Percentiles rank a stretch among this genome's conserved stretches.
Conservation (phyloP, 768 basidiomycete genomes). For the Boletus pseudopeckii region DNA sequence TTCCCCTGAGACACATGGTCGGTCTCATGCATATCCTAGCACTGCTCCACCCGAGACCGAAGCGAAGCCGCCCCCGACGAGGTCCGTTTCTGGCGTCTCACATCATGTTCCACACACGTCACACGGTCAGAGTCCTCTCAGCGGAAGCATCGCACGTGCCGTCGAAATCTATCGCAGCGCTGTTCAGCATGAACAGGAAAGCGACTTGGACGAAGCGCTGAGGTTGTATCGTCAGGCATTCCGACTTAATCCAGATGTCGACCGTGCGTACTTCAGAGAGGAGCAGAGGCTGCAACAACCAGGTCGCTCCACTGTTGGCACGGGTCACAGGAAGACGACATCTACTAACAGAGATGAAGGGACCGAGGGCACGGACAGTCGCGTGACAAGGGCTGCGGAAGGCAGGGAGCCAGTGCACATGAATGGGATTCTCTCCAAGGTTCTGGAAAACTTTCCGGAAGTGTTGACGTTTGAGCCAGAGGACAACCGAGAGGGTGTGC, state of each 20-base stretch:
- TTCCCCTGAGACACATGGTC: constrained; percentile 8
- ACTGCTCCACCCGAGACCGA: neutral
- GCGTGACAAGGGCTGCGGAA: constrained; percentile 64
- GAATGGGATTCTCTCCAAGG: constrained; percentile 43
- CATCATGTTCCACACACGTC: constrained; percentile 19
- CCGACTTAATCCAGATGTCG: constrained; percentile 71
- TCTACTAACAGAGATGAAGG: constrained; percentile 66
- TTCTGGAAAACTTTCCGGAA: constrained; percentile 49
- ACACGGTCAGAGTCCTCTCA: constrained; percentile 29
- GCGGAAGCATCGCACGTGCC: constrained; percentile 43
- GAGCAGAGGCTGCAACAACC: constrained; percentile 36
- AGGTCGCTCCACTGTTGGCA: constrained; percentile 27
- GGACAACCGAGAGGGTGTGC: constrained; percentile 55
- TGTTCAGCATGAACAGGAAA: constrained; percentile 66
- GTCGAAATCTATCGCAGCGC: constrained; percentile 68
- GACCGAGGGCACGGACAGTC: constrained; percentile 66
- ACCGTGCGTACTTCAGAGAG: constrained; percentile 61
- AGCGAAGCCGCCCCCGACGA: constrained; percentile 6
- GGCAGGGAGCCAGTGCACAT: constrained; percentile 5
- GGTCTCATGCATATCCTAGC: constrained; percentile 1
- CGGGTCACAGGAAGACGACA: constrained; percentile 64
- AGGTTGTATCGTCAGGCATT: constrained; percentile 78
- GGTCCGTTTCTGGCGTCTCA: constrained; percentile 15
- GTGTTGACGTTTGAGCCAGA: constrained; percentile 63
- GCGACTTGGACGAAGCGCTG: constrained; percentile 74